These are phyloP conservation scores for Neonectria magnoliae DNA, from an alignment of 2,329 filamentous ascomycete genomes.

Conservation along the genomic window DNA sequence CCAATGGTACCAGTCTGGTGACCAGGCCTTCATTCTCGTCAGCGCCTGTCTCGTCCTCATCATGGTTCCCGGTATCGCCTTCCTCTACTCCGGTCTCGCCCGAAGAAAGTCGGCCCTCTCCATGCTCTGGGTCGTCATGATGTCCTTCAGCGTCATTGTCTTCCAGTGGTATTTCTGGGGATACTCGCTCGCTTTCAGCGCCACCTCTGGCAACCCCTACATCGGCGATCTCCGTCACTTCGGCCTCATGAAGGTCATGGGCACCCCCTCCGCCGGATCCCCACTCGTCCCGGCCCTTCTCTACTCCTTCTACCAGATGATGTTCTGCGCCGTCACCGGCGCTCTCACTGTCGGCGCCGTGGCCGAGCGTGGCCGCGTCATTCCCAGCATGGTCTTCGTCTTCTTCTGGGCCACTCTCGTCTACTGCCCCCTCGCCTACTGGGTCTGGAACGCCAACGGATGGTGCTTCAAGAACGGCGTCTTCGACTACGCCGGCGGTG, in stretches of 20 bases:
- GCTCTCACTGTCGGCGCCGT: conserved; percentile 92
- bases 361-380: conserved; percentile 90
- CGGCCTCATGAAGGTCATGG: conserved; percentile 86
- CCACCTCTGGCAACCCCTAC: conserved; percentile 83
- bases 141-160: conserved; percentile 86
- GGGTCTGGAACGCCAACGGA: conserved; percentile 95
- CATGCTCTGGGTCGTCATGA: conserved; percentile 98
- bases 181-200: conserved; percentile 92
- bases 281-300: conserved; percentile 89
- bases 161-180: conserved; percentile 99
- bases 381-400: conserved; percentile 93
- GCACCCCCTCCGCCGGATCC: conserved; percentile 85
- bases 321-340: conserved; percentile 94
- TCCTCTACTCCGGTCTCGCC: conserved; percentile 97
- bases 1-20: conserved; percentile 92
- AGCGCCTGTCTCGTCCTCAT: conserved; percentile 91
- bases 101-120: conserved; percentile 96
- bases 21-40: conserved; percentile 93
- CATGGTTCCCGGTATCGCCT: conserved; percentile 96
- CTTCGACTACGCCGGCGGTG: conserved; percentile 94
- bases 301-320: conserved; percentile 98
- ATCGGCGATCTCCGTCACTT: conserved; percentile 93
- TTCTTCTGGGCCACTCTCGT: conserved; percentile 98
- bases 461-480: conserved; percentile 94
- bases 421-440: conserved; percentile 96